Evolutionary conservation across 257 asterid species (phyloP), one percentile per base, ranked within the genome.

Genomic region (Capsicum chinense): DNA sequence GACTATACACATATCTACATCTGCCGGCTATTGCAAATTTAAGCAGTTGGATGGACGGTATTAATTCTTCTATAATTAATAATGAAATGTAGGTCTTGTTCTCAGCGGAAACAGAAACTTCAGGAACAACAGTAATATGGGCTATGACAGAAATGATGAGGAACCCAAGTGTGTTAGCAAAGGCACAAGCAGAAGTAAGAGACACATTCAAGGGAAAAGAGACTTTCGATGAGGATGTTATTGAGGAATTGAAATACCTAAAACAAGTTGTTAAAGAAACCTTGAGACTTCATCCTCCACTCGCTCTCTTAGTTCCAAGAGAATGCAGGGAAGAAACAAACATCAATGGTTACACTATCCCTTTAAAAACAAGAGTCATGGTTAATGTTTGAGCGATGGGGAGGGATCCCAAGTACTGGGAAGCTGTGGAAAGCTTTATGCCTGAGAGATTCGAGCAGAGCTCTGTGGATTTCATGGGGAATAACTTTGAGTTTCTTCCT

Each of bases 61-160:
- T 35, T 37, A 68, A 37, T 37, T 37, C 76, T 68, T 37, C 6
- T 68, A 37, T 7, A 15, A 37, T 35, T 67, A 33, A 2, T 37
- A 37, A 68, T 68, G 78, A 39, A 68, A 82, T 82, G n/a, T 64
- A 82, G 79, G 84, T 64, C 79, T 14, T 82, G 48, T 82, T 82
- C 37, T 33, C 66, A 44, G 56, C 79, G 2, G 84, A 79, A 42
- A 82, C 63, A 14, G 84, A 82, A 82, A 82, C 79, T 21, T 62
- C 84, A n/a, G 7, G 52, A 17, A 5, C 81, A 39, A 79, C 80
- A 14, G 56, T 39, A 10, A 80, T 62, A 10, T 84, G 86, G 86
- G 84, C 86, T 3, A 84, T 84, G 80, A 12, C 84, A 3, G 57
- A 84, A 54, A 79, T 84, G 84, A 84, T 84, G n/a, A 84, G 79